Evolutionary conservation across 192 early-diverging fungal genomes (phyloP).

Genomic region (Lobosporangium transversale): DNA sequence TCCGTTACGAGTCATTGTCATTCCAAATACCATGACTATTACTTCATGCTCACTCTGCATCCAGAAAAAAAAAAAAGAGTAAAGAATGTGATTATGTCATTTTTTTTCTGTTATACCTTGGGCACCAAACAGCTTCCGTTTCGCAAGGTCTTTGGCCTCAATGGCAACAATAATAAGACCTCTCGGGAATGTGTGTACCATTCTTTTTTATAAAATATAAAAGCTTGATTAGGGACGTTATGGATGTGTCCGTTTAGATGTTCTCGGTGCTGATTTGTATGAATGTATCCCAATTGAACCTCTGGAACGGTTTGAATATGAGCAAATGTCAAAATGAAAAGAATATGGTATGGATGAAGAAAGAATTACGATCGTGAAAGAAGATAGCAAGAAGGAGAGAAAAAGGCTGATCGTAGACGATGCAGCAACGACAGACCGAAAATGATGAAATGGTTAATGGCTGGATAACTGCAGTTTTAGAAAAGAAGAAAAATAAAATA

Average conservation of each 20-base stretch:
- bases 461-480: background rate
- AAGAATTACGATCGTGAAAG: constrained; percentile 1
- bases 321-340: no score
- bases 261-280: no score
- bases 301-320: no score
- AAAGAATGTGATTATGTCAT: background rate
- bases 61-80: background rate
- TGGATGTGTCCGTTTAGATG: no score
- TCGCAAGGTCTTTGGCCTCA: constrained; percentile 36
- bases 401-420: no score
- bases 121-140: constrained; percentile 39
- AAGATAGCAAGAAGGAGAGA: background rate
- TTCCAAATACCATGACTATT: no score
- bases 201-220: background rate
- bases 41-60: no score
- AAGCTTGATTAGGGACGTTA: no score
- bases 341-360: background rate
- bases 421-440: no score
- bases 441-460: background rate
- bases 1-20: background rate
- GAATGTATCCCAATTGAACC: no score
- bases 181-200: constrained; percentile 36
- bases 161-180: constrained; percentile 36
- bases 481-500: constrained; percentile 2
- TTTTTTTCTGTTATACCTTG: no score